A percentile compares a stretch with the other conserved stretches of the same genome.
Conservation (phyloP, 208 protist genomes). For the Acanthamoeba culbertsoni region DNA sequence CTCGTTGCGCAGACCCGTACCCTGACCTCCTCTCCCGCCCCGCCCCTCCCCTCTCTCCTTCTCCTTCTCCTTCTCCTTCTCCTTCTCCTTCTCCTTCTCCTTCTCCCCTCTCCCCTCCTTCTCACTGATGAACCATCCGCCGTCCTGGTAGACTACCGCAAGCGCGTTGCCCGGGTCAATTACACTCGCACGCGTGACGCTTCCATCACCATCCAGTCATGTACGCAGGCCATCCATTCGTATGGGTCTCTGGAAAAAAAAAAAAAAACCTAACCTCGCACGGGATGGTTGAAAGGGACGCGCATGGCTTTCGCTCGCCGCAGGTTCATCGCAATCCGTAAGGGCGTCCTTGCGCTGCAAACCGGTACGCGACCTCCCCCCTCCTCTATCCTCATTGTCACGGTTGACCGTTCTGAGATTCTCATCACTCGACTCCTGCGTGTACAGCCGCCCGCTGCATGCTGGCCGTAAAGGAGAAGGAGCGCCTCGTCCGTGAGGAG, state of each 20-base stretch:
- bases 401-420: too few relatives aligned
- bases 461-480: slow-evolving; percentile 55
- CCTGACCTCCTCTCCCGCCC: background rate
- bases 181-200: slow-evolving; percentile 28
- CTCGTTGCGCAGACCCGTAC: slow-evolving; percentile 29
- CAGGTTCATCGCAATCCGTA: background rate
- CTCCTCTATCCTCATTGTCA: too few relatives aligned
- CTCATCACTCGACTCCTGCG: too few relatives aligned
- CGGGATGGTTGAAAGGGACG: too few relatives aligned
- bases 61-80: background rate
- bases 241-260: background rate
- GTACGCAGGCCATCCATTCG: background rate
- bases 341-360: background rate
- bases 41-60: background rate
- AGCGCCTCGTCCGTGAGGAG: background rate
- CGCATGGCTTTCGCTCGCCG: slow-evolving; percentile 2
- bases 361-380: background rate
- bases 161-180: background rate
- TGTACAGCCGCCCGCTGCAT: background rate
- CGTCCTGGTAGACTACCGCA: slow-evolving; percentile 47
- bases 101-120: background rate
- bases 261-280: too few relatives aligned
- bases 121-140: background rate
- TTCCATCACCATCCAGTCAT: slow-evolving; percentile 20
- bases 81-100: background rate